Evolutionary conservation across 1,284 basidiomycete species (phyloP).

Genomic region (Anthracocystis setariae): DNA sequence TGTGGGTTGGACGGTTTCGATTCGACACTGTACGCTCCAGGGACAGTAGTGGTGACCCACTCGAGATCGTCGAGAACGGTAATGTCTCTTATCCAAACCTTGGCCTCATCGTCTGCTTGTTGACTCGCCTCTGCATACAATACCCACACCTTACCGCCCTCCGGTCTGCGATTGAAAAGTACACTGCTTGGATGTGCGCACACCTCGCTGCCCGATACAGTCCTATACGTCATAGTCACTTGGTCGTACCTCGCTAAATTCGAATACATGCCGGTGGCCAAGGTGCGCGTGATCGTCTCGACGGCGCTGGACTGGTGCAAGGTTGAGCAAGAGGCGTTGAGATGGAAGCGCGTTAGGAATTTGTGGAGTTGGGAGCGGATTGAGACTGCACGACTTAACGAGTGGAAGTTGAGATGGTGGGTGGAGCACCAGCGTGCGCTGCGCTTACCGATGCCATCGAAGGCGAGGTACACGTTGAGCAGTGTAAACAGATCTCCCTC

Average conservation of each 20-base stretch:
- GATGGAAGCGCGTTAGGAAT: conserved; percentile 83
- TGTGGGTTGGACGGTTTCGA: conserved; percentile 2
- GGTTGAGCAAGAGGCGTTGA: conserved; percentile 67
- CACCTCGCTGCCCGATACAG: conserved; percentile 76
- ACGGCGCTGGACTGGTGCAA: neutral
- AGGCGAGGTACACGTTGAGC: conserved; percentile 93
- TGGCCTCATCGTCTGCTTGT: conserved; percentile 68
- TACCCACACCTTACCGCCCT: conserved; percentile 81
- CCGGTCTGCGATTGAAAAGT: conserved; percentile 88
- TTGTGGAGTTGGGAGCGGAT: conserved; percentile 92
- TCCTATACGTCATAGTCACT: conserved; percentile 75
- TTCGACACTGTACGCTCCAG: conserved; percentile 22
- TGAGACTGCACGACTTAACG: conserved; percentile 87
- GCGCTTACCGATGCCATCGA: conserved; percentile 79
- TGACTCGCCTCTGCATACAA: conserved; percentile 94
- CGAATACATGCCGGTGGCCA: conserved; percentile 91
- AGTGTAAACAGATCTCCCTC: conserved; percentile 96
- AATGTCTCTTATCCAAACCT: conserved; percentile 74
- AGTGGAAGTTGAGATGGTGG: conserved; percentile 91
- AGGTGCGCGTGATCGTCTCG: conserved; percentile 77
- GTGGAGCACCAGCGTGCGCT: conserved; percentile 87
- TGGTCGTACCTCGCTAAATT: conserved; percentile 76
- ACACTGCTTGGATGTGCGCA: conserved; percentile 94
- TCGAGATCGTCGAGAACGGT: conserved; percentile 66
- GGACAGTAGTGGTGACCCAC: conserved; percentile 66